A percentile compares a stretch with the other conserved stretches of the same genome.
Evolutionary conservation across 176 grass and related monocot genomes (phyloP).

Genomic region (Bonia amplexicaulis): DNA sequence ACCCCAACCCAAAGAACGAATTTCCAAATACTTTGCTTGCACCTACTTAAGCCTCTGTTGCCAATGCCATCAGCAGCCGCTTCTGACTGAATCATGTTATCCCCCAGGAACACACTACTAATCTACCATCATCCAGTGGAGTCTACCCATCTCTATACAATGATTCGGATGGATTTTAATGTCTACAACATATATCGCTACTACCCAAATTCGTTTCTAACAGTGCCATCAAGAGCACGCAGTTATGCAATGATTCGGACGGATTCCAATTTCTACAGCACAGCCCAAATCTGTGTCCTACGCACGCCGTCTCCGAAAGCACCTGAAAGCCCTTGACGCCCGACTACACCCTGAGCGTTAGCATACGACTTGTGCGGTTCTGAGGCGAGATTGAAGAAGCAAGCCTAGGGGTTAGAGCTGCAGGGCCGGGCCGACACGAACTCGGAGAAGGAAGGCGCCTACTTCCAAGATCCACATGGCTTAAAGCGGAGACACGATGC

Average conservation of each 20-base stretch:
- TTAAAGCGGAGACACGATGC: neutral
- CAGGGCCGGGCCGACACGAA: neutral
- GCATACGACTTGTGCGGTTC: neutral
- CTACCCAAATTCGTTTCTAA: neutral
- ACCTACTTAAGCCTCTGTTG: neutral
- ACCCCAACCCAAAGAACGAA: neutral
- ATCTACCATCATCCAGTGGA: neutral
- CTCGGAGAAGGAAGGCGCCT: neutral
- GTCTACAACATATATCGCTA: neutral
- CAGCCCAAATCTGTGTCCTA: neutral
- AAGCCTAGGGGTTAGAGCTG: neutral
- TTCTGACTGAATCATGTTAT: neutral
- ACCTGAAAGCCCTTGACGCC: neutral
- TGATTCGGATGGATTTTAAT: neutral
- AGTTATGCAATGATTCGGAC: neutral
- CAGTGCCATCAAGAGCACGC: neutral
- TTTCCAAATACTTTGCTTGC: neutral
- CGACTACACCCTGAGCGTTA: neutral
- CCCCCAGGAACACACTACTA: neutral
- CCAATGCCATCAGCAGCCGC: neutral
- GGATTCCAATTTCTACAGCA: neutral
- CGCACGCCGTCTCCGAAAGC: neutral
- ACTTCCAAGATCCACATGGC: neutral
- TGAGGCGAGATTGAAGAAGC: neutral
- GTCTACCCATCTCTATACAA: neutral